Evolutionary conservation across 176 grass and related monocot genomes (phyloP).

Genomic region (Triticum turgidum): DNA sequence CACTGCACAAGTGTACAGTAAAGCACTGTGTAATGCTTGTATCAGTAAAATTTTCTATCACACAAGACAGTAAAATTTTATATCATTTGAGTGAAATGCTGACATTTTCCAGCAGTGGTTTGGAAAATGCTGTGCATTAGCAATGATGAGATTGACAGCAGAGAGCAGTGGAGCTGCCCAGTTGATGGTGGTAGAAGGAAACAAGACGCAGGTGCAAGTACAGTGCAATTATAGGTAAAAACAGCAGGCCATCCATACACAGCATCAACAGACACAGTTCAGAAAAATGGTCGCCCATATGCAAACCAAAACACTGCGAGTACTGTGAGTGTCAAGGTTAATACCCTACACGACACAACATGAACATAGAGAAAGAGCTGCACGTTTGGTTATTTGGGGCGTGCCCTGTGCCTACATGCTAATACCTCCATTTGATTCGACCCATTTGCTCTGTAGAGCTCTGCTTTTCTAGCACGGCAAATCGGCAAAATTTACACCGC

Average conservation of each 20-base stretch:
- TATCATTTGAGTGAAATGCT: not conserved
- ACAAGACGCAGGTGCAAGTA: constrained; percentile 9
- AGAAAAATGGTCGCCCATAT: constrained; percentile 14
- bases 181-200: constrained; percentile 15
- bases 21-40: too few relatives aligned
- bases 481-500: not conserved
- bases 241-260: not conserved
- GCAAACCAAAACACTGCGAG: constrained; percentile 4
- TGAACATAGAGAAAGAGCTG: not conserved
- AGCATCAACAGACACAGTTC: constrained; percentile 15
- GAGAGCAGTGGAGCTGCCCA: not conserved
- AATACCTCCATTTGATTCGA: not conserved
- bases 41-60: too few relatives aligned
- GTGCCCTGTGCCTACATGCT: not conserved
- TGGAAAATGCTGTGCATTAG: not conserved
- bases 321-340: not conserved
- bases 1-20: not conserved
- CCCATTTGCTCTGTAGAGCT: not conserved
- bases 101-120: not conserved
- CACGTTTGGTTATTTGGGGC: not conserved
- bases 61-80: too few relatives aligned
- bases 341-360: not conserved
- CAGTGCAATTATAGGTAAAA: constrained; percentile 17
- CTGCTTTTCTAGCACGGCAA: constrained; percentile 1
- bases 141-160: not conserved